phyloP scores from a whole-genome alignment of 805 yeast species.

The Yarrowia alimentaria region DNA sequence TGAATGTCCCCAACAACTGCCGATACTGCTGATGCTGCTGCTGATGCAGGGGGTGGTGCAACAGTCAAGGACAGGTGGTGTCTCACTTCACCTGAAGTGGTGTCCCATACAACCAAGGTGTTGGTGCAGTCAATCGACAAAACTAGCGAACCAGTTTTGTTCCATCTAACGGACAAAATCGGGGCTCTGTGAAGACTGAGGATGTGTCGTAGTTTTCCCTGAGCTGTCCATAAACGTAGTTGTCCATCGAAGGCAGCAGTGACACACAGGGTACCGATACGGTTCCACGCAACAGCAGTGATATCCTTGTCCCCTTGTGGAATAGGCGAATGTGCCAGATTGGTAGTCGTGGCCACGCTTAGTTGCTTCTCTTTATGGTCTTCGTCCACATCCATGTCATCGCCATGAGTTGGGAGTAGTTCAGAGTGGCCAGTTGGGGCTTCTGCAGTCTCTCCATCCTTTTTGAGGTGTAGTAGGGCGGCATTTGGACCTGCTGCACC shows the following conservation, averaged over 20 bases:
- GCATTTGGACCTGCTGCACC: constrained; percentile 13
- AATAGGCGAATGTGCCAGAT: constrained; percentile 27
- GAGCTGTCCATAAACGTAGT: constrained; percentile 71
- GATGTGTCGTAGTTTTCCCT: constrained; percentile 61
- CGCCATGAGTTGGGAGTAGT: not conserved
- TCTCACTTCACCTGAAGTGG: constrained; percentile 48
- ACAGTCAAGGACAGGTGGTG: constrained; percentile 31
- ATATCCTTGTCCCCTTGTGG: constrained; percentile 33
- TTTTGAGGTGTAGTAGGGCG: not conserved
- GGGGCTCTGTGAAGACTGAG: constrained; percentile 53
- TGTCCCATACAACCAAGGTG: constrained; percentile 64
- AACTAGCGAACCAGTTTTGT: constrained; percentile 51
- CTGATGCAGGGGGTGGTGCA: constrained; percentile 13
- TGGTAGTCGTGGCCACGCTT: not conserved
- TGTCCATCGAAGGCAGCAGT: constrained; percentile 73
- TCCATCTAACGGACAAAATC: constrained; percentile 61
- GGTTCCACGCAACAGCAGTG: constrained; percentile 57
- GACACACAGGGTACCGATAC: constrained; percentile 57
- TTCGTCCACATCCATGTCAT: constrained; percentile 12
- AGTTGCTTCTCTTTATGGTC: not conserved
- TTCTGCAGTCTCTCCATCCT: not conserved
- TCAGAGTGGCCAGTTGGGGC: not conserved
- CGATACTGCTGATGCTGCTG: constrained; percentile 11
- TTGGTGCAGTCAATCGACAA: constrained; percentile 60
- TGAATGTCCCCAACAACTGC: constrained; percentile 20